Evolutionary conservation across 1,139 yeast species (phyloP).

Genomic region (Sugiyamaella grinbergsii): DNA sequence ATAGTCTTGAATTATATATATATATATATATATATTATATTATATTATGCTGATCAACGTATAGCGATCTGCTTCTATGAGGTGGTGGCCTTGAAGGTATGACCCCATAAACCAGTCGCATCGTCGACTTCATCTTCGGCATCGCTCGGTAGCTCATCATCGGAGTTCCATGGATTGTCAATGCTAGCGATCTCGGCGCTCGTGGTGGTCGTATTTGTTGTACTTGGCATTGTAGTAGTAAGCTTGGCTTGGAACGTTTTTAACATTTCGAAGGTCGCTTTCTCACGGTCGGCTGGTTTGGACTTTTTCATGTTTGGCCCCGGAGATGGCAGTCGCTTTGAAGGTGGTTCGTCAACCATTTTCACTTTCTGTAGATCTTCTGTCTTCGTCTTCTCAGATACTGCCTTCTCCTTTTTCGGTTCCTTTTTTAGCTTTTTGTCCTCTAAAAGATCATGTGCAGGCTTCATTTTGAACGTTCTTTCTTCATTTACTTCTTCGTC

Average conservation of each 20-base stretch:
- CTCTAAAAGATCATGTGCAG: slow-evolving; percentile 51
- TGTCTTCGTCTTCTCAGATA: not conserved
- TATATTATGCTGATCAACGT: slow-evolving; percentile 4
- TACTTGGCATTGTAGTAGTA: not conserved
- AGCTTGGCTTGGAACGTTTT: slow-evolving; percentile 35
- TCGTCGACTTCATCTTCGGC: slow-evolving; percentile 34
- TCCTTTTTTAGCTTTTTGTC: slow-evolving; percentile 9
- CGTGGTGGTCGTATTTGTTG: not conserved
- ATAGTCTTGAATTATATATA: not conserved
- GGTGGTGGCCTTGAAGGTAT: too few relatives aligned
- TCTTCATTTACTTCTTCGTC: slow-evolving; percentile 45
- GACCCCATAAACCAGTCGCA: slow-evolving; percentile 18
- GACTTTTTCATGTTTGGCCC: not conserved
- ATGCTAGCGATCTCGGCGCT: not conserved
- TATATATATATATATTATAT: not conserved
- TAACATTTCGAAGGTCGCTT: slow-evolving; percentile 27
- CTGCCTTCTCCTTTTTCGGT: slow-evolving; percentile 3
- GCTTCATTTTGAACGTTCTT: slow-evolving; percentile 47
- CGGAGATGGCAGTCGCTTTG: slow-evolving; percentile 2
- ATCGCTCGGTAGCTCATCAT: slow-evolving; percentile 36
- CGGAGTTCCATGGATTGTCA: slow-evolving; percentile 22
- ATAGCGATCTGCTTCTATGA: too few relatives aligned
- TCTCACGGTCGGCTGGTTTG: slow-evolving; percentile 12
- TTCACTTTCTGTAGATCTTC: not conserved
- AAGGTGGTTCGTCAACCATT: not conserved